Evolutionary conservation across 2,329 filamentous ascomycete species (phyloP), one percentile per base, ranked within the genome.

Genomic region (Beauveria medogensis): DNA sequence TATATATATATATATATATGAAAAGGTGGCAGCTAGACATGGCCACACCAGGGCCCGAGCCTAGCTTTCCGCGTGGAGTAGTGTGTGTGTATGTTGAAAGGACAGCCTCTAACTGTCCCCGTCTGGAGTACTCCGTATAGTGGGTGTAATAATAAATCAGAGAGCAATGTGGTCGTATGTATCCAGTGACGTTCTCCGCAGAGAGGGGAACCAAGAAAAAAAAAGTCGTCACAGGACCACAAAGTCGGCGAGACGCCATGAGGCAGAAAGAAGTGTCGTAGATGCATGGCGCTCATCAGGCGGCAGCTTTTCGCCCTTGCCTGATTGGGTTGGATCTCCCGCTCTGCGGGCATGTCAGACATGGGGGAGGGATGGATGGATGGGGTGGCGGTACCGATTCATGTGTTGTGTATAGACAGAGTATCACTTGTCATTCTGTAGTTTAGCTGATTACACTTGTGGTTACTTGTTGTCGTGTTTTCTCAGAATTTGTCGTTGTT

Each of bases 231-330:
- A 57, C 55, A 57, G 30, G 55, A 50, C n/a, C 54, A 34, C 54
- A 47, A 10, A n/a, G 12, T 9, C 41, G 14, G 43, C 28, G 55
- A 48, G 55, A 57, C 30, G 40, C 8, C 22, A 48, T 28, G n/a
- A 40, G 54, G 26, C 24, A 47, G 26, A 41, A 34, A 10, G 18
- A 30, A 16, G 7, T 43, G 26, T n/a, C 9, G 48, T 51, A 14
- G 56, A 46, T 26, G 44, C 61, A 61, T 63, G 58, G 64, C 64
- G 59, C 55, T 58, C 64, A 63, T 66, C 63, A 63, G 62, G 62
- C 63, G 64, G 44, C 30, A 28, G 54, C 51, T 34, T 47, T 52
- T 53, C 6, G 14, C 20, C 50, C 43, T 61, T 59, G 51, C 59
- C 58, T 61, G 18, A 61, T 62, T 58, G 61, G 62, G 56, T 54